Evolutionary conservation across 495 filamentous ascomycete genomes (phyloP).

Genomic region (Friedmanniomyces simplex): DNA sequence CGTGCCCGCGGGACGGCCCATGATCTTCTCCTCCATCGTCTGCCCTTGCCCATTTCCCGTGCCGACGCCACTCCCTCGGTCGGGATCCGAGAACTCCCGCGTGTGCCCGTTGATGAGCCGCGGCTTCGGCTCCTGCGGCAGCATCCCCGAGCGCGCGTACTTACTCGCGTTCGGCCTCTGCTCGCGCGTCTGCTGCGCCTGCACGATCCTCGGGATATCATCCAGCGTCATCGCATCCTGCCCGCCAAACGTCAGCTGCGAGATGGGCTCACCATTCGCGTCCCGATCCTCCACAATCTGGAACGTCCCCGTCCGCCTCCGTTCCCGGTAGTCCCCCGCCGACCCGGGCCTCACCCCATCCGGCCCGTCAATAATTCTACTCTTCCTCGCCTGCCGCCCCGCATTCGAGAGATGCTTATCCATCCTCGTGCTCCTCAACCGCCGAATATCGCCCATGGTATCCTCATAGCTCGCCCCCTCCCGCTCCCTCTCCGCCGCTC

Average conservation of each 20-base stretch:
- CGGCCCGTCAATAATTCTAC: slow-evolving; percentile 84
- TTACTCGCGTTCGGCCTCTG: slow-evolving; percentile 76
- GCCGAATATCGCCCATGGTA: slow-evolving; percentile 86
- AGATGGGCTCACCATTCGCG: slow-evolving; percentile 56
- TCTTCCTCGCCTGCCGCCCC: slow-evolving; percentile 79
- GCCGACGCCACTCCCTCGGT: slow-evolving; percentile 20
- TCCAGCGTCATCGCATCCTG: slow-evolving; percentile 88
- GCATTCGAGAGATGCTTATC: slow-evolving; percentile 89
- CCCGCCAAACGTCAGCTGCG: slow-evolving; percentile 73
- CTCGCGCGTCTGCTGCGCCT: slow-evolving; percentile 87
- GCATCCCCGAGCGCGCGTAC: slow-evolving; percentile 64
- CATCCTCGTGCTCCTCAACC: slow-evolving; percentile 82
- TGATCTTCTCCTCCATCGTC: neutral
- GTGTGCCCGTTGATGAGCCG: slow-evolving; percentile 65
- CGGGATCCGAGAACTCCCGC: slow-evolving; percentile 59
- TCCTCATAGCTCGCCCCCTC: slow-evolving; percentile 63
- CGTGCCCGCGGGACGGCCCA: slow-evolving; percentile 32
- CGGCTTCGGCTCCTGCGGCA: slow-evolving; percentile 56
- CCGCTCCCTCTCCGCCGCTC: slow-evolving; percentile 31
- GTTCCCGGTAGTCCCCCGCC: slow-evolving; percentile 43
- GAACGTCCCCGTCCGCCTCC: slow-evolving; percentile 46
- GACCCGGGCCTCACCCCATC: slow-evolving; percentile 74
- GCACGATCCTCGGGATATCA: slow-evolving; percentile 95
- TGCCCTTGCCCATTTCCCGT: neutral
- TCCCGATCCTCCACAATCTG: slow-evolving; percentile 85